These are phyloP conservation scores for Podila epigama DNA, from an alignment of 192 early-diverging fungal genomes.

Conservation along the genomic window DNA sequence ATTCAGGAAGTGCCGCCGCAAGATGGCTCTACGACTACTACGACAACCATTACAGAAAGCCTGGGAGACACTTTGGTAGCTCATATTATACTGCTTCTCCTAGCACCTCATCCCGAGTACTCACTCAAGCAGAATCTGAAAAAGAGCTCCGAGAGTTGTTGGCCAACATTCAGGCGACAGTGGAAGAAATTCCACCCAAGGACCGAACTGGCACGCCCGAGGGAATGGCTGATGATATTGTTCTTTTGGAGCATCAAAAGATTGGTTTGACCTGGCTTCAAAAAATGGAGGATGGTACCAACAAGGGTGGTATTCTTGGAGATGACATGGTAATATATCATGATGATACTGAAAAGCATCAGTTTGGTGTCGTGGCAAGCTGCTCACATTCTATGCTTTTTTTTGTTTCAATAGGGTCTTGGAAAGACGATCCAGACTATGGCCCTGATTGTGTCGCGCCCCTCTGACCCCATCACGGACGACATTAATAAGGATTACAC, in stretches of 20 bases:
- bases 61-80: background rate
- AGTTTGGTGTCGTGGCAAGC: background rate
- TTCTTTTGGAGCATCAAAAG: conserved; percentile 66
- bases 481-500: conserved; percentile 20
- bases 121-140: conserved; percentile 24
- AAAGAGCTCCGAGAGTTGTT: conserved; percentile 47
- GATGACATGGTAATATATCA: conserved; percentile 63
- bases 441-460: conserved; percentile 56
- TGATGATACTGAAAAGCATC: background rate
- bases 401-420: conserved; percentile 49
- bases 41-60: background rate
- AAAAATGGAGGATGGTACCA: conserved; percentile 57
- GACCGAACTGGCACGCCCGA: conserved; percentile 57
- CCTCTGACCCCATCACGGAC: conserved; percentile 8
- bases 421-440: conserved; percentile 83
- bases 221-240: conserved; percentile 48
- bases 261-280: conserved; percentile 67
- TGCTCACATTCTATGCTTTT: background rate
- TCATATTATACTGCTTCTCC: background rate
- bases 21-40: background rate
- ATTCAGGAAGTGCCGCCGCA: background rate
- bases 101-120: background rate
- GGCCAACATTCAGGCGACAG: conserved; percentile 38
- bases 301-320: conserved; percentile 65
- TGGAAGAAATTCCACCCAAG: conserved; percentile 40